Percentiles rank a stretch among this genome's conserved stretches.
Evolutionary conservation across 768 basidiomycete species (phyloP).

Genomic region (Mycena haematopus): DNA sequence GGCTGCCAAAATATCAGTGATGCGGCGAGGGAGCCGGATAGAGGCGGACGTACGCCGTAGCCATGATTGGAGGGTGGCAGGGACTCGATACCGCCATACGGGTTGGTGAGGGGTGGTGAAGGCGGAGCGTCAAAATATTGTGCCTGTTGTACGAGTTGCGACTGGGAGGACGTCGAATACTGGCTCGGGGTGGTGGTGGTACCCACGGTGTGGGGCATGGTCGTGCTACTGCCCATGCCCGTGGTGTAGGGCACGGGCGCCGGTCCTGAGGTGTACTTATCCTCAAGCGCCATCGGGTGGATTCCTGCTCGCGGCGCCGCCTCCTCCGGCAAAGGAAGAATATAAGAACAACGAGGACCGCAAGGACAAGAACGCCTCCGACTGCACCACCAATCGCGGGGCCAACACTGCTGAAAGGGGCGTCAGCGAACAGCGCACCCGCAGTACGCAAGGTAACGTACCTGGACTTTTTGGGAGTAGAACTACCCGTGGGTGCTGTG

Average conservation of each 20-base stretch:
- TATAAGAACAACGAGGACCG: neutral
- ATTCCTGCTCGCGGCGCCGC: constrained; percentile 4
- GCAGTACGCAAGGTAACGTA: neutral
- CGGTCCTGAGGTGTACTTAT: constrained; percentile 16
- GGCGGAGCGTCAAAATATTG: neutral
- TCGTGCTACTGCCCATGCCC: too few species aligned
- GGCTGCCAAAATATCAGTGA: neutral
- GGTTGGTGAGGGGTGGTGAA: constrained; percentile 5
- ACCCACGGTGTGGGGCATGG: too few species aligned
- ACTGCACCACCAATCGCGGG: constrained; percentile 19
- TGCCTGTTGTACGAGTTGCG: neutral
- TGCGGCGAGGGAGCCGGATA: neutral
- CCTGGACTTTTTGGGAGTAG: constrained; percentile 1
- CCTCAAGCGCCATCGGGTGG: neutral
- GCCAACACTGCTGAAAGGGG: constrained; percentile 6
- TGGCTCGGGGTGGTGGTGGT: neutral
- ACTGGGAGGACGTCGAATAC: neutral
- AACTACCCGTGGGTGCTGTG: neutral
- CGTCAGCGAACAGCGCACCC: neutral
- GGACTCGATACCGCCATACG: constrained; percentile 10
- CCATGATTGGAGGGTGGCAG: neutral
- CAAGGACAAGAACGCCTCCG: constrained; percentile 15
- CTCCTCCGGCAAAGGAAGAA: constrained; percentile 17
- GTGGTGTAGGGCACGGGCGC: neutral
- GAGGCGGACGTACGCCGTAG: constrained; percentile 3